Evolutionary conservation across 73 alveolate species (phyloP).

Genomic region (Durusdinium trenchii): DNA sequence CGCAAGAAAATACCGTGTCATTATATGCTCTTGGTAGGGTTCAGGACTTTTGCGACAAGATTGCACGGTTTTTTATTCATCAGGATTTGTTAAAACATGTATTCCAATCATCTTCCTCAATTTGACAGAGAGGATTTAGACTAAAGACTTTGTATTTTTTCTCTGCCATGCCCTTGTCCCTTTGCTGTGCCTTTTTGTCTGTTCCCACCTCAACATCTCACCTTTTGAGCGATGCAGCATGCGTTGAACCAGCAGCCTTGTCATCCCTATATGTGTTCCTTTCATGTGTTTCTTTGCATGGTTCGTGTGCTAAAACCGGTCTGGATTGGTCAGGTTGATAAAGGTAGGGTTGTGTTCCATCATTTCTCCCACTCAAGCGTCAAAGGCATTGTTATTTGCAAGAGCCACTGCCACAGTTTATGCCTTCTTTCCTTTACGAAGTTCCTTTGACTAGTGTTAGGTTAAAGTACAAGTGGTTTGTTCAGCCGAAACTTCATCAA

Average conservation of each 20-base stretch:
- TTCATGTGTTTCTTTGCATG: neutral
- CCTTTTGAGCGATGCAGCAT: neutral
- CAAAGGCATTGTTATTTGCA: neutral
- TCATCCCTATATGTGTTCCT: neutral
- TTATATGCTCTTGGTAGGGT: too few species aligned
- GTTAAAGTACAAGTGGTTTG: neutral
- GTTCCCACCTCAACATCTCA: too few species aligned
- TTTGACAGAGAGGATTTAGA: neutral
- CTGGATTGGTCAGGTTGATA: neutral
- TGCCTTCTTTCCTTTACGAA: neutral
- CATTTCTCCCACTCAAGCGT: neutral
- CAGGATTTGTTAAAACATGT: neutral
- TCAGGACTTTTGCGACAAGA: too few species aligned
- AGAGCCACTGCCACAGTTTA: neutral
- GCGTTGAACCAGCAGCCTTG: neutral
- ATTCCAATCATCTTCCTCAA: neutral
- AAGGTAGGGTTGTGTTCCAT: neutral
- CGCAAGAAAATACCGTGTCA: too few species aligned
- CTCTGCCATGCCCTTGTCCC: neutral
- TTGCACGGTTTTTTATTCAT: too few species aligned
- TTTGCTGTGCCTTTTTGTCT: neutral
- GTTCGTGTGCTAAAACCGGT: neutral
- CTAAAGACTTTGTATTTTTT: neutral
- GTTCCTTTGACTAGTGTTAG: neutral
- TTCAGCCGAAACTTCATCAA: neutral